Base-by-base conservation (phyloP, 805 yeast genomes). In the Candida quercuum region DNA sequence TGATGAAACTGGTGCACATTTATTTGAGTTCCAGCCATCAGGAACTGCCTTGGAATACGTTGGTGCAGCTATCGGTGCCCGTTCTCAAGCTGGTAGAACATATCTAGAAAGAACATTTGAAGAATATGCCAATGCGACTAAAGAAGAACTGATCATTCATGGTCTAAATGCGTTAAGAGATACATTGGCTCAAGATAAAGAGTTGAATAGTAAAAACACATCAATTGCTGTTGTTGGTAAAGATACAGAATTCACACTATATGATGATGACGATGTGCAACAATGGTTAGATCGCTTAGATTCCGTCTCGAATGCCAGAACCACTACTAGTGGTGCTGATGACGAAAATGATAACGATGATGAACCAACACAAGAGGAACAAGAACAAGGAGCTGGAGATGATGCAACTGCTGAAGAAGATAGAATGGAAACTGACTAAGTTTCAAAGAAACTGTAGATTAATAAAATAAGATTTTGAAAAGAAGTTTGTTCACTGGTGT, bases 11-110 rank as follows among this genome's bases (percentile, higher is more conserved):
- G 99, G 99, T 12, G 84, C 98, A 8, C 99, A 93, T 62, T 66
- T 93, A 45, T 81, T 78, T 61, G 99, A 93, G 67, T 93, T 93
- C 64, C 91, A 86, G 59, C 99, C 99, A 14, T 82, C 95, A 8
- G 99, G 99, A 2, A 81, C 91, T 19, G 93, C 84, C 17, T 69
- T 88, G 52, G 98, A 93, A 62, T 85, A 89, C 58, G 77, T 74
- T 50, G 98, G 96, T 25, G 81, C 96, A 11, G 95, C 99, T 26
- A 87, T 93, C 55, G 99, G 99, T 33, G 98, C 99, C 9, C 77
- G 99, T 58, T 91, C 98, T 3, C 99, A 93, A 65, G 98, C 98
- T 35, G 97, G 96, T 13, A 79, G 95, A 67, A 93, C 99, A 3
- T 93, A 87, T 52, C 67, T 93, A 57, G 99, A 93, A 64, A 80